Percentiles rank a stretch among this genome's conserved stretches.
phyloP scores from a whole-genome alignment of 345 rosid species.

The Gossypium arboreum region DNA sequence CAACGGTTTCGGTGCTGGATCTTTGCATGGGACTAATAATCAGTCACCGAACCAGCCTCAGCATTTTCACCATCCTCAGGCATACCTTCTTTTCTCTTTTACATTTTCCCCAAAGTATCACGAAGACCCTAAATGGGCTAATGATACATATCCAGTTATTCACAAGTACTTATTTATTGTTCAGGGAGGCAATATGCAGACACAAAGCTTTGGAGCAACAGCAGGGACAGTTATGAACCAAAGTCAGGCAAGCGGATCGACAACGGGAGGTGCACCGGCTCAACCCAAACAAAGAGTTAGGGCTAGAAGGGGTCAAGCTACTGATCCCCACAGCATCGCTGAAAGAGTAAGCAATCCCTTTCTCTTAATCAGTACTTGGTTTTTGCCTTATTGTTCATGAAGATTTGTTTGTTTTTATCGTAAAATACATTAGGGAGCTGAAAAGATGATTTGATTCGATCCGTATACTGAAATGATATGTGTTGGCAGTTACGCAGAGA shows the following conservation, averaged over 20 bases:
- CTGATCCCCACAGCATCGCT: constrained; percentile 98
- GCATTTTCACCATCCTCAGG: constrained; percentile 65
- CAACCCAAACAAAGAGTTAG: constrained; percentile 81
- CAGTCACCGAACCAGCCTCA: constrained; percentile 30
- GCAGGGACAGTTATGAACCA: constrained; percentile 33
- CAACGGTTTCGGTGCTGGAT: constrained; percentile 52
- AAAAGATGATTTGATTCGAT: background rate
- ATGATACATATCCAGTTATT: background rate
- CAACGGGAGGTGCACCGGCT: constrained; percentile 47
- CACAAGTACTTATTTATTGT: background rate
- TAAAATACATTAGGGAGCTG: background rate
- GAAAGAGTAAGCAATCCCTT: constrained; percentile 52
- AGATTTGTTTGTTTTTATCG: background rate
- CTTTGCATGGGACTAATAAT: constrained; percentile 46
- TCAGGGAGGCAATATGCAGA: constrained; percentile 28
- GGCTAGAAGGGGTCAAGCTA: constrained; percentile 98
- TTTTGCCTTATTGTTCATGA: constrained; percentile 10
- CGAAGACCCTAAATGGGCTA: background rate
- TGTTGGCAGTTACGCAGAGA: constrained; percentile 76
- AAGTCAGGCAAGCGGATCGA: constrained; percentile 49
- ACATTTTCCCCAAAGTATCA: background rate
- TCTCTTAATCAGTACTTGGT: background rate
- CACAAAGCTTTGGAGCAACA: constrained; percentile 38
- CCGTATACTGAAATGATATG: constrained; percentile 8
- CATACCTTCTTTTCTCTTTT: background rate